Conservation (phyloP, 345 rosid species). For the Populus simonii region DNA sequence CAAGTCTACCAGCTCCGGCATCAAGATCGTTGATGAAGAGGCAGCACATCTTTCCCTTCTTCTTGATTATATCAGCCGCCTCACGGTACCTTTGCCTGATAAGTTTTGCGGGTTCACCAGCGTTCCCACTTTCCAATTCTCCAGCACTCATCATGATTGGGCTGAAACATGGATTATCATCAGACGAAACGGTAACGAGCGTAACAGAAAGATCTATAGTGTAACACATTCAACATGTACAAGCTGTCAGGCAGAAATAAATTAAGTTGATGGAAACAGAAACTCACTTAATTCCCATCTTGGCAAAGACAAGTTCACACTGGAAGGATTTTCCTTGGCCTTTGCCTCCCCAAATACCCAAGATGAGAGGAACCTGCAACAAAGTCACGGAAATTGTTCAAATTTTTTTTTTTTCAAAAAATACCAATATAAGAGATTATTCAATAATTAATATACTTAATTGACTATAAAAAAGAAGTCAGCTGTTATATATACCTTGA, state of each 20-base stretch:
- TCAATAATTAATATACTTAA: neutral
- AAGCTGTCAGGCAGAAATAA: neutral
- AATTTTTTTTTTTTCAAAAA: neutral
- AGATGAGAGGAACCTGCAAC: conserved; percentile 78
- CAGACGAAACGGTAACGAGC: neutral
- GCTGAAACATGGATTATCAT: conserved; percentile 35
- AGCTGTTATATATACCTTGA: conserved; percentile 49
- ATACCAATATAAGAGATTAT: neutral
- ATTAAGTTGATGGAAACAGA: neutral
- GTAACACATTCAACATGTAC: neutral
- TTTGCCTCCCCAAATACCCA: conserved; percentile 99
- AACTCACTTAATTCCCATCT: conserved; percentile 97
- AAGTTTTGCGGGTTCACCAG: conserved; percentile 93
- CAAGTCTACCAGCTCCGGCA: conserved; percentile 93
- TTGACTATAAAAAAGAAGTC: neutral
- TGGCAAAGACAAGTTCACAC: conserved; percentile 92
- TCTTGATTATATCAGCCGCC: conserved; percentile 87
- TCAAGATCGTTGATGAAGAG: conserved; percentile 98
- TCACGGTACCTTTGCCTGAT: conserved; percentile 98
- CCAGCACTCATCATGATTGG: conserved; percentile 99
- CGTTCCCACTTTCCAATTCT: conserved; percentile 97
- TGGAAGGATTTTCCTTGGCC: conserved; percentile 99
- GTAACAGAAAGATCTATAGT: neutral
- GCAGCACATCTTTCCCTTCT: conserved; percentile 89
- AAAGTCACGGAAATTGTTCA: neutral